Percentiles rank a stretch among this genome's conserved stretches.
Conservation (phyloP, 257 asterid genomes). For the Dorcoceras hygrometricum region DNA sequence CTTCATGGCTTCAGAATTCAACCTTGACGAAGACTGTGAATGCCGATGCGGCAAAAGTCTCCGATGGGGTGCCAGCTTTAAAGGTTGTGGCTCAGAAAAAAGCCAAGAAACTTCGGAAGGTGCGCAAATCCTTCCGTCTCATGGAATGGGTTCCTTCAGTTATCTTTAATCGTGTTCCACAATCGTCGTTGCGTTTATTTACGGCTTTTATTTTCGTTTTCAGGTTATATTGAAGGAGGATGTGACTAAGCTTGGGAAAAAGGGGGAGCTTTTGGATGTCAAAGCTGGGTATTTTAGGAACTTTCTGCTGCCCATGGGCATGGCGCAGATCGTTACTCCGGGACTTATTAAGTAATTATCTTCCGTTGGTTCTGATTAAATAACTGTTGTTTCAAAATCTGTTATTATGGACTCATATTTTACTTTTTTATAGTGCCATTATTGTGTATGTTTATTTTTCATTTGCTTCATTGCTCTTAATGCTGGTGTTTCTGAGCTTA, state of each 20-base stretch:
- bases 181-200: neutral
- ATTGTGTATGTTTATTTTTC: neutral
- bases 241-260: constrained; percentile 71
- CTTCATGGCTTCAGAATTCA: neutral
- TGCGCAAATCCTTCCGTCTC: neutral
- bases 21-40: neutral
- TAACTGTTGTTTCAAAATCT: neutral
- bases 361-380: neutral
- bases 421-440: neutral
- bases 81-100: neutral
- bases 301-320: constrained; percentile 69
- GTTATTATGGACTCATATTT: neutral
- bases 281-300: constrained; percentile 89
- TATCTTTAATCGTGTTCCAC: neutral
- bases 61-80: neutral
- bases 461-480: neutral
- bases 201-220: constrained; percentile 1
- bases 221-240: constrained; percentile 92
- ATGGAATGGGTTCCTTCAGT: constrained; percentile 17
- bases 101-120: neutral
- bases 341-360: constrained; percentile 56
- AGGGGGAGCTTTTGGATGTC: constrained; percentile 81
- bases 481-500: neutral
- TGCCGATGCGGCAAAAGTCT: neutral
- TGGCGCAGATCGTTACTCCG: constrained; percentile 79